Base-by-base conservation (phyloP, 2,329 filamentous ascomycete genomes). In the Ramularia collo-cygni region DNA sequence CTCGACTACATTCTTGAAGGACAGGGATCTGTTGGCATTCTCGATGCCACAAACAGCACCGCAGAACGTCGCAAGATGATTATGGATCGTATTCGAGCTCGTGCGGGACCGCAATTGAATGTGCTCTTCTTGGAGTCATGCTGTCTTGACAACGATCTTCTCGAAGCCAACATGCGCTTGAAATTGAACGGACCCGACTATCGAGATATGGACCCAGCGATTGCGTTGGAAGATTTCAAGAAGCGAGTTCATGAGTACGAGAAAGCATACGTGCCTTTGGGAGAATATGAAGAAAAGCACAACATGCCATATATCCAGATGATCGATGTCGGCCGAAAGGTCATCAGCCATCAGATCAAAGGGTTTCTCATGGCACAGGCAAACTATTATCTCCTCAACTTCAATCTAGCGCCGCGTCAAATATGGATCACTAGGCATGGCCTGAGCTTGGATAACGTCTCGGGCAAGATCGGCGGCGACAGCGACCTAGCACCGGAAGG, bases 381-480 rank as follows among this genome's bases (percentile, higher is more conserved):
- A 40, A 88, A 92, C 41, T 94, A 89, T 50, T 98, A 96, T 57
- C 74, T 98, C 8, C 83, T 92, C 32, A 96, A 94, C 54, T 98
- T 98, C 72, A 96, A 98, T 55, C 75, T 98, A 12, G 86, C 90
- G 0, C 89, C 92, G 1, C 77, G 92, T 39, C 90, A 95, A 63
- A 96, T 98, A 45, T 98, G 92, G 92, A 93, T 98, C 59, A 96
- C 92, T 2, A 75, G 92, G 36, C 92, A 96, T 59, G 92, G 92
- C 29, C 85, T 95, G 64, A 95, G 88, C 41, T 61, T 77, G 45
- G 92, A 98, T 61, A 95, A 98, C 58, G 74, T 85, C 42, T 72
- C 79, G 2, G 88, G 89, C 46, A 93, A 86, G 62, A 86, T 98
- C 45, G 92, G 92, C 28, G 92, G 92, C 31, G 83, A 98, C 61